These are phyloP conservation scores for Phialocephala sp. DNA, from an alignment of 2,329 filamentous ascomycete genomes.

Conservation along the genomic window DNA sequence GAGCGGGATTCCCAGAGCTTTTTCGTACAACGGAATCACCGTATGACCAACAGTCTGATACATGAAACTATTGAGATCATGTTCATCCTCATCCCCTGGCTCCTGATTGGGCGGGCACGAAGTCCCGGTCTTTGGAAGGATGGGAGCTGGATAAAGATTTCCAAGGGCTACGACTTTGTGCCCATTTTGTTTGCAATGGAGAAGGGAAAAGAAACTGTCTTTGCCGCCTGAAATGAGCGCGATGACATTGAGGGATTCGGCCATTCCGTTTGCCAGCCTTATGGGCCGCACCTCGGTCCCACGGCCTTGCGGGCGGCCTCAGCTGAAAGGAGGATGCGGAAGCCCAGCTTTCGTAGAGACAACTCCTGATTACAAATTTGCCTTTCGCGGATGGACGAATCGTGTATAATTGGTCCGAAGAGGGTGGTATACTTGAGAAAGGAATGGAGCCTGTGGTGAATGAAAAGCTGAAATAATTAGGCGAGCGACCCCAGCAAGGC, in stretches of 20 bases:
- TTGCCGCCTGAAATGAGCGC: slow-evolving; percentile 95
- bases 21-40: slow-evolving; percentile 82
- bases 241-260: slow-evolving; percentile 73
- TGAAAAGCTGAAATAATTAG: not conserved
- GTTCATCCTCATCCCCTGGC: slow-evolving; percentile 47
- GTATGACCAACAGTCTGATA: slow-evolving; percentile 96
- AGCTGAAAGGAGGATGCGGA: no score
- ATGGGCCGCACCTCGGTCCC: not conserved
- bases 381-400: no score
- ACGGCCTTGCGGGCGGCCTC: no score
- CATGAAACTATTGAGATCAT: slow-evolving; percentile 97
- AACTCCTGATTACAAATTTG: no score
- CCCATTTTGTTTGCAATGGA: slow-evolving; percentile 87
- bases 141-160: slow-evolving; percentile 74
- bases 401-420: not conserved
- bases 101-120: slow-evolving; percentile 11
- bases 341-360: no score
- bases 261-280: slow-evolving; percentile 43
- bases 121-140: slow-evolving; percentile 14
- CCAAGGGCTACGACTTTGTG: slow-evolving; percentile 87
- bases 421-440: not conserved
- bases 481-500: not conserved
- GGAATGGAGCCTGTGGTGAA: not conserved
- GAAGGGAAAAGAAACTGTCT: slow-evolving; percentile 91
- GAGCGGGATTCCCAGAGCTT: slow-evolving; percentile 79